Percentiles rank a stretch among this genome's conserved stretches.
Conservation (phyloP, 345 rosid genomes). For the Dipteronia dyeriana region DNA sequence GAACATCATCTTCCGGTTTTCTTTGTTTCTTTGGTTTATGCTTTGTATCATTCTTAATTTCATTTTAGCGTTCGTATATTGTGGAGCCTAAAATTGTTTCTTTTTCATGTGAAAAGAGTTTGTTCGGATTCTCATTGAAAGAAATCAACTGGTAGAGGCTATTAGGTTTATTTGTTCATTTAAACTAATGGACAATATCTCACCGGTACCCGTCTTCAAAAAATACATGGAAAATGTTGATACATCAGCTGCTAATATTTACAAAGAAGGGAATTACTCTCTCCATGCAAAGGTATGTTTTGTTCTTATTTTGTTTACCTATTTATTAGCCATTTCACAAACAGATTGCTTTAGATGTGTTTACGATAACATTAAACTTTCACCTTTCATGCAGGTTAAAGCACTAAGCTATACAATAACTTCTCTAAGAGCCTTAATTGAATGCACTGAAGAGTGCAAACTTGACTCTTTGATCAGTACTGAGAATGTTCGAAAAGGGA, state of each 20-base stretch:
- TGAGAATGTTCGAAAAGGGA: neutral
- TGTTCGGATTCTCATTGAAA: constrained; percentile 28
- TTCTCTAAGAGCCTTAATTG: constrained; percentile 14
- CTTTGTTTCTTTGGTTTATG: neutral
- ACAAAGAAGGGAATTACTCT: neutral
- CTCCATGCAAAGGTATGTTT: constrained; percentile 28
- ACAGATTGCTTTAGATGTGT: neutral
- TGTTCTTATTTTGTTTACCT: neutral
- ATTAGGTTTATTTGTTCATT: constrained; percentile 35
- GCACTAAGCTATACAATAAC: constrained; percentile 24
- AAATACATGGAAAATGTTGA: constrained; percentile 12
- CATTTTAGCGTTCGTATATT: neutral
- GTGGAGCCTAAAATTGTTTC: neutral
- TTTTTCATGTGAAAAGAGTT: constrained; percentile 32
- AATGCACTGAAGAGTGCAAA: constrained; percentile 31
- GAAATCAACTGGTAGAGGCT: constrained; percentile 31
- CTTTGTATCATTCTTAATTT: neutral
- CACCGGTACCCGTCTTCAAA: constrained; percentile 27
- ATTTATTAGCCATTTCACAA: no score
- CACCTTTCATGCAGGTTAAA: constrained; percentile 23
- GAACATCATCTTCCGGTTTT: neutral
- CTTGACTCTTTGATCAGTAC: constrained; percentile 8
- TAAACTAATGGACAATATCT: constrained; percentile 29
- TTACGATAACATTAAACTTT: neutral
- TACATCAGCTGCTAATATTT: neutral